These are phyloP conservation scores for Nicotiana attenuata DNA, from an alignment of 257 asterid genomes.

Conservation along the genomic window DNA sequence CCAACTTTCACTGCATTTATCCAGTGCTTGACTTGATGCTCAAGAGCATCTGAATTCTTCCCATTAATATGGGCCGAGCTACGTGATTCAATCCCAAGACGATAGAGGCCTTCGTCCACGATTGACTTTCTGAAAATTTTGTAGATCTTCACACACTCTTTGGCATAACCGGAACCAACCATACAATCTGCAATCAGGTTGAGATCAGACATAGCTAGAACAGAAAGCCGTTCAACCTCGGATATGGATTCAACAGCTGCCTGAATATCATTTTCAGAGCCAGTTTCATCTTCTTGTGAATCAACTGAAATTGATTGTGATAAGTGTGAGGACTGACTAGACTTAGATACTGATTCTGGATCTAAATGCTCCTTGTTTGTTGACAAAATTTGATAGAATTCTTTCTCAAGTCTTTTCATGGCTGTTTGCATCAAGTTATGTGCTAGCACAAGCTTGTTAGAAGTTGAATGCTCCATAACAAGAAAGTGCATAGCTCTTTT, in stretches of 20 bases:
- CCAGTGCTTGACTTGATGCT: conserved; percentile 43
- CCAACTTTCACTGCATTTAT: conserved; percentile 36
- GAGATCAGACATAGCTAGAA: conserved; percentile 43
- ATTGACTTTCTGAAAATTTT: conserved; percentile 42
- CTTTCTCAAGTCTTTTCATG: conserved; percentile 56
- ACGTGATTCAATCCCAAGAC: conserved; percentile 38
- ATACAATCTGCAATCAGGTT: conserved; percentile 56
- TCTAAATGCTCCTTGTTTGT: conserved; percentile 36
- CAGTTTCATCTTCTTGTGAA: conserved; percentile 31
- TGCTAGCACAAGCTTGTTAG: conserved; percentile 40
- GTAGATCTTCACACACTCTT: conserved; percentile 54
- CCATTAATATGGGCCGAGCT: conserved; percentile 33
- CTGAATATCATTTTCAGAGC: conserved; percentile 14
- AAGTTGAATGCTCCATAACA: conserved; percentile 27
- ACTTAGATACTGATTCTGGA: conserved; percentile 42
- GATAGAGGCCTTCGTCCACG: conserved; percentile 46
- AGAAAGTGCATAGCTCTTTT: conserved; percentile 58
- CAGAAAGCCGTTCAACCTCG: conserved; percentile 28
- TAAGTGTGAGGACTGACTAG: conserved; percentile 32
- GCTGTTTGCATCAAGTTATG: conserved; percentile 56
- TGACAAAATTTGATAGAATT: conserved; percentile 48
- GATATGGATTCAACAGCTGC: conserved; percentile 16
- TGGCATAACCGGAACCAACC: conserved; percentile 57
- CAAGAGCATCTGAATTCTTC: conserved; percentile 32
- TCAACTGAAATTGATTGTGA: conserved; percentile 29